Evolutionary conservation across 225 moss, liverwort and hornwort species (phyloP).

Genomic region (Bryoerythrophyllum caledonicum): DNA sequence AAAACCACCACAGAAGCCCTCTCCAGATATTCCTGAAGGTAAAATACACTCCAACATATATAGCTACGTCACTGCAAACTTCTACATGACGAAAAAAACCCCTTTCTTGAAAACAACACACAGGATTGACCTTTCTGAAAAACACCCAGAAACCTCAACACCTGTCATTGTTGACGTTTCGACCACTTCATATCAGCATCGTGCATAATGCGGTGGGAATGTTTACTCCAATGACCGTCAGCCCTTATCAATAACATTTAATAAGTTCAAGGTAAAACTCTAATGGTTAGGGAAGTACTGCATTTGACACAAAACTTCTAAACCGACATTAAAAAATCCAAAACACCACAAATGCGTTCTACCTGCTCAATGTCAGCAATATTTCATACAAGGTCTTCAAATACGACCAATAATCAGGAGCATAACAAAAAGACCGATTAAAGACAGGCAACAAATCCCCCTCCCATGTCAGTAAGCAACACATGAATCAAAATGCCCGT

Average conservation of each 20-base stretch:
- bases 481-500: neutral
- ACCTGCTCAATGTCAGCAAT: too few relatives aligned
- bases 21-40: too few relatives aligned
- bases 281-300: too few relatives aligned
- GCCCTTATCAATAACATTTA: slow-evolving; percentile 10
- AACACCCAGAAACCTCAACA: too few relatives aligned
- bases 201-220: too few relatives aligned
- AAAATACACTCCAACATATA: too few relatives aligned
- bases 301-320: too few relatives aligned
- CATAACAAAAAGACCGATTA: neutral
- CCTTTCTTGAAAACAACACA: neutral
- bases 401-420: neutral
- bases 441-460: neutral
- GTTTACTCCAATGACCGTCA: slow-evolving; percentile 18
- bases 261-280: slow-evolving; percentile 13
- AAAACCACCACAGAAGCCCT: too few relatives aligned
- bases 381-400: neutral
- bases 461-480: neutral
- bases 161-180: slow-evolving; percentile 18
- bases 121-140: too few relatives aligned
- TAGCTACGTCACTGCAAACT: too few relatives aligned
- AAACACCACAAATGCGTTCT: too few relatives aligned
- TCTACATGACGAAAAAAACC: neutral
- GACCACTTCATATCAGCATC: slow-evolving; percentile 1
- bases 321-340: too few relatives aligned